Conservation (phyloP, 2,329 filamentous ascomycete genomes). For the Cercospora nicotianae region DNA sequence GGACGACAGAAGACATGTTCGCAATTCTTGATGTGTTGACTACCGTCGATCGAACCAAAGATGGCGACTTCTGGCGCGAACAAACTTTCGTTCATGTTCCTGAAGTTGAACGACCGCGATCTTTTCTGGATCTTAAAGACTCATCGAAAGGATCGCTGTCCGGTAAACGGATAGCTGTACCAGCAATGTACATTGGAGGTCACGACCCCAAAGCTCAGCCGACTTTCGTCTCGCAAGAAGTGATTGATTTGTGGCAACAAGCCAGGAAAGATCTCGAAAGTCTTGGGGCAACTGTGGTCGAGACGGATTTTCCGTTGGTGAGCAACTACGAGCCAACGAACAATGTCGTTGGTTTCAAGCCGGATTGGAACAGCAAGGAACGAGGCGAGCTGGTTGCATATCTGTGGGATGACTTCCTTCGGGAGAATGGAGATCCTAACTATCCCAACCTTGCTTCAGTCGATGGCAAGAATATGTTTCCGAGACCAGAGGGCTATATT, state of each 20-base stretch:
- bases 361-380: constrained; percentile 51
- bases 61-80: constrained; percentile 57
- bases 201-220: constrained; percentile 38
- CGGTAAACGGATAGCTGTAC: constrained; percentile 53
- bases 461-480: constrained; percentile 43
- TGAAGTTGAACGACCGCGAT: constrained; percentile 36
- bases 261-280: constrained; percentile 42
- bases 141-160: constrained; percentile 36
- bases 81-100: constrained; percentile 51
- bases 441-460: constrained; percentile 44
- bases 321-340: constrained; percentile 49
- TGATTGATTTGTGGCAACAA: constrained; percentile 41
- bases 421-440: constrained; percentile 44
- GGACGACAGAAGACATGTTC: constrained; percentile 54
- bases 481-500: constrained; percentile 40
- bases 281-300: constrained; percentile 46
- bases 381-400: constrained; percentile 52
- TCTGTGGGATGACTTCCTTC: constrained; percentile 55
- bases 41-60: constrained; percentile 43
- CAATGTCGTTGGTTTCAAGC: constrained; percentile 46
- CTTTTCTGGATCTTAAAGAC: constrained; percentile 40
- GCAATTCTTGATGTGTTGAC: constrained; percentile 52
- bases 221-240: constrained; percentile 40
- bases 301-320: constrained; percentile 50
- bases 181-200: constrained; percentile 53